Conservation (phyloP, 441 rosid species). For the Melastoma candidum region DNA sequence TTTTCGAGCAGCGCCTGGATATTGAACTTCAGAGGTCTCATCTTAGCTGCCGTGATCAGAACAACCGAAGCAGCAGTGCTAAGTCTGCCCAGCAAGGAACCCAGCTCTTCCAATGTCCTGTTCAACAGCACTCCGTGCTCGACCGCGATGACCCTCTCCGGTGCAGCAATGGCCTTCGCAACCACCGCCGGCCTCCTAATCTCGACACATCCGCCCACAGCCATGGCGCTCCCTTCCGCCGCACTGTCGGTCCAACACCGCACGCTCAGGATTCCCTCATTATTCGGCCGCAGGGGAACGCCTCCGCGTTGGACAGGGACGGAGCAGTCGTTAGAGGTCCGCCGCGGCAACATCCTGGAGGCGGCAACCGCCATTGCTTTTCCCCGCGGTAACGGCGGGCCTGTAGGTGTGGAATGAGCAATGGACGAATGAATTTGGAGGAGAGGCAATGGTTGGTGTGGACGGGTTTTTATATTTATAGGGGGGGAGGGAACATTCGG, state of each 20-base stretch:
- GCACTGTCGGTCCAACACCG: no score
- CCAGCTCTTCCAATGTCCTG: conserved; percentile 14
- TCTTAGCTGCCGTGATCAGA: conserved; percentile 18
- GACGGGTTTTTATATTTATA: no score
- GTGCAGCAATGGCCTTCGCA: conserved; percentile 6
- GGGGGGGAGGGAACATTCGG: no score
- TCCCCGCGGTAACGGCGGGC: neutral
- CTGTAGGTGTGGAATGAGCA: neutral
- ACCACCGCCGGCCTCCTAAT: no score
- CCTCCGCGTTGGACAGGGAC: neutral
- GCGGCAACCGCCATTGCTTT: conserved; percentile 39
- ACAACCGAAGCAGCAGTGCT: conserved; percentile 13
- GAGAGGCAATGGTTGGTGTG: neutral
- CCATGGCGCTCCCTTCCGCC: no score
- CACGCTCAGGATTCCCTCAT: no score
- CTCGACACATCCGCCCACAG: no score
- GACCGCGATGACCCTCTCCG: conserved; percentile 9
- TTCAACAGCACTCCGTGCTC: conserved; percentile 12
- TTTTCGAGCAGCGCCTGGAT: conserved; percentile 41
- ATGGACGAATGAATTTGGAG: neutral
- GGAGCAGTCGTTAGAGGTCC: conserved; percentile 3
- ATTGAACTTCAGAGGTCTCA: conserved; percentile 21
- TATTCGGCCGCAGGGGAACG: neutral
- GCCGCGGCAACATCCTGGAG: conserved; percentile 27
- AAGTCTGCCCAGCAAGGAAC: conserved; percentile 15